phyloP scores from a whole-genome alignment of 768 basidiomycete genomes.

The Chalciporus chontae region DNA sequence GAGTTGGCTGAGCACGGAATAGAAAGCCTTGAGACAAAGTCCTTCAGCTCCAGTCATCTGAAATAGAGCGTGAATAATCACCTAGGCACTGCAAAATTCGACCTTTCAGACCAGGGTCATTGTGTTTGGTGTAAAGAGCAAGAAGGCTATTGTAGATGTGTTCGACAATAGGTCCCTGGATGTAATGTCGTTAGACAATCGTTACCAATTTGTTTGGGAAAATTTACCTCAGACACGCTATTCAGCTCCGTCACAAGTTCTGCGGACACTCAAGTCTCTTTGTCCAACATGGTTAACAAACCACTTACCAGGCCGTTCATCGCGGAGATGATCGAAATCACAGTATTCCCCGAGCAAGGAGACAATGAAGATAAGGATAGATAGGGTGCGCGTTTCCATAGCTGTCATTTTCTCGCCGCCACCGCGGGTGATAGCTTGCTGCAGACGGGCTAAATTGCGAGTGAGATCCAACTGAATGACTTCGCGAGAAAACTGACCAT shows the following conservation, averaged over 20 bases:
- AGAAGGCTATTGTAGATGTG: constrained; percentile 76
- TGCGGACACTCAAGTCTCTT: constrained; percentile 20
- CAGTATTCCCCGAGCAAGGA: constrained; percentile 86
- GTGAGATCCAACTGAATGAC: constrained; percentile 4
- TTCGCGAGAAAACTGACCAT: constrained; percentile 42
- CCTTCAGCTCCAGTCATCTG: not conserved
- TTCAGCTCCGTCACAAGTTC: constrained; percentile 57
- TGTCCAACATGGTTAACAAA: too few relatives aligned
- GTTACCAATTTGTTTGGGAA: not conserved
- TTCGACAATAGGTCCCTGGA: constrained; percentile 70
- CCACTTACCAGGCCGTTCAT: constrained; percentile 54
- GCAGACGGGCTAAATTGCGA: constrained; percentile 51
- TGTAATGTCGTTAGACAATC: constrained; percentile 2
- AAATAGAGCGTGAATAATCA: constrained; percentile 31
- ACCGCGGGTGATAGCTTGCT: constrained; percentile 48
- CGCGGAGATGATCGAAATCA: constrained; percentile 75
- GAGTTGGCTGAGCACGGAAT: constrained; percentile 85
- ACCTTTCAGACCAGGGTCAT: constrained; percentile 55
- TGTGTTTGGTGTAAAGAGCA: constrained; percentile 65
- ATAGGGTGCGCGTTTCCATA: constrained; percentile 52
- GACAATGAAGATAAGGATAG: constrained; percentile 79
- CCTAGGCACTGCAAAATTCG: constrained; percentile 85
- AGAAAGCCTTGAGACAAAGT: constrained; percentile 61
- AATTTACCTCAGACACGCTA: constrained; percentile 50
- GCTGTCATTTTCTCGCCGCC: constrained; percentile 38